These are phyloP conservation scores for Leonotis leonurus DNA, from an alignment of 257 asterid species.

Conservation along the genomic window DNA sequence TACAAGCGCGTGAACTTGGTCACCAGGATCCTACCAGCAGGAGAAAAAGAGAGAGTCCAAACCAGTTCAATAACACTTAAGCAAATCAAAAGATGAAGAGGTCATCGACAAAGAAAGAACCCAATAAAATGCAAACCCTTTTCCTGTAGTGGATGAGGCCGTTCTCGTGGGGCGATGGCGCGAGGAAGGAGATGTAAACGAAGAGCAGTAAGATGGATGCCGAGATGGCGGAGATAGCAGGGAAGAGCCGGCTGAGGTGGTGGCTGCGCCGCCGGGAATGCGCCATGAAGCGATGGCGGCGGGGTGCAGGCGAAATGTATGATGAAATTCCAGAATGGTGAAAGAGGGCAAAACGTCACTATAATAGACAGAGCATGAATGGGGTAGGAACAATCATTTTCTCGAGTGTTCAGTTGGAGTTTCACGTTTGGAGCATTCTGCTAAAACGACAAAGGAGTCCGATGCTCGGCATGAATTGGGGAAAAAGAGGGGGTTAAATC, in stretches of 20 bases:
- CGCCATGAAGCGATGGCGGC: conserved; percentile 51
- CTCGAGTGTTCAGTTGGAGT: conserved; percentile 20
- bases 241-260: conserved; percentile 48
- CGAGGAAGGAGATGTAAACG: conserved; percentile 51
- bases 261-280: conserved; percentile 76
- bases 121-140: conserved; percentile 11
- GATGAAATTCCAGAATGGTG: conserved; percentile 9
- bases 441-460: conserved; percentile 22
- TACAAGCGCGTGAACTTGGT: conserved; percentile 25
- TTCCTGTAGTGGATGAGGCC: conserved; percentile 42
- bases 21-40: conserved; percentile 27
- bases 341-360: conserved; percentile 11
- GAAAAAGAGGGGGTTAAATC: background rate
- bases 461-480: conserved; percentile 16
- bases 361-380: conserved; percentile 24
- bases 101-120: background rate
- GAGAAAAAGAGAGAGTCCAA: background rate
- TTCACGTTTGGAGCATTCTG: conserved; percentile 25
- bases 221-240: conserved; percentile 41
- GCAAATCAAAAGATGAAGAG: conserved; percentile 3
- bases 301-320: conserved; percentile 11
- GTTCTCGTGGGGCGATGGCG: conserved; percentile 58
- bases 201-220: conserved; percentile 52
- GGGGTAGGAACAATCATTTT: conserved; percentile 29
- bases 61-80: conserved; percentile 10